Evolutionary conservation across 805 yeast genomes (phyloP).

Genomic region (Sugiyamaella chiloensis): DNA sequence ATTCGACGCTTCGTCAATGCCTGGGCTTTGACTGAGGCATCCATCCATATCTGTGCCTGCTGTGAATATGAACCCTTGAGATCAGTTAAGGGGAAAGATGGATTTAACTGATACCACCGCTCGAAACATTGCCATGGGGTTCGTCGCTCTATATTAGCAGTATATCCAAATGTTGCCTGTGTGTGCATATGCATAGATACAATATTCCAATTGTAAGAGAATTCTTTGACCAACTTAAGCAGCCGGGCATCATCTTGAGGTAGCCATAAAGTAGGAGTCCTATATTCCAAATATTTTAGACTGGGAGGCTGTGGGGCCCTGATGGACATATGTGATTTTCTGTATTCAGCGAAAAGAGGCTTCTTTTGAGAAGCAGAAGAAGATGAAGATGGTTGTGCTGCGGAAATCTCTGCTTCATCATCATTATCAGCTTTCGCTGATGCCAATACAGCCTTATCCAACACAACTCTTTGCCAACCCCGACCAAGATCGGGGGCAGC

Average conservation of each 20-base stretch:
- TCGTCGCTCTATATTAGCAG: constrained; percentile 87
- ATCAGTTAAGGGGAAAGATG: constrained; percentile 79
- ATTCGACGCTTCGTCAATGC: constrained; percentile 83
- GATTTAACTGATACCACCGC: constrained; percentile 88
- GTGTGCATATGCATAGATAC: constrained; percentile 77
- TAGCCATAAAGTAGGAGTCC: constrained; percentile 94
- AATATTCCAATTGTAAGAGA: constrained; percentile 88
- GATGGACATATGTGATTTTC: constrained; percentile 35
- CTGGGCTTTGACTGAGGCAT: constrained; percentile 85
- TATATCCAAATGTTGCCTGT: constrained; percentile 63
- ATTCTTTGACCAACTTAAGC: constrained; percentile 78
- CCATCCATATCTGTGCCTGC: constrained; percentile 86
- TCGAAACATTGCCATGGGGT: constrained; percentile 99
- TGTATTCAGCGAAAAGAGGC: constrained; percentile 20
- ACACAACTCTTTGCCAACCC: constrained; percentile 33
- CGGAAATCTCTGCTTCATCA: background rate
- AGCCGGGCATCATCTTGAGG: constrained; percentile 87
- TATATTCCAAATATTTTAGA: constrained; percentile 67
- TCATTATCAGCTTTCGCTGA: background rate
- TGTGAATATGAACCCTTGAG: constrained; percentile 83
- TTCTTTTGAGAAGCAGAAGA: constrained; percentile 1
- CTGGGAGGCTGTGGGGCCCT: constrained; percentile 93
- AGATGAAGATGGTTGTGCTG: background rate
- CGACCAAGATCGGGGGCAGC: constrained; percentile 27
- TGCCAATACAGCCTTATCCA: constrained; percentile 19